Conservation (phyloP, 140 eudicot species). For the Bidens hawaiensis region DNA sequence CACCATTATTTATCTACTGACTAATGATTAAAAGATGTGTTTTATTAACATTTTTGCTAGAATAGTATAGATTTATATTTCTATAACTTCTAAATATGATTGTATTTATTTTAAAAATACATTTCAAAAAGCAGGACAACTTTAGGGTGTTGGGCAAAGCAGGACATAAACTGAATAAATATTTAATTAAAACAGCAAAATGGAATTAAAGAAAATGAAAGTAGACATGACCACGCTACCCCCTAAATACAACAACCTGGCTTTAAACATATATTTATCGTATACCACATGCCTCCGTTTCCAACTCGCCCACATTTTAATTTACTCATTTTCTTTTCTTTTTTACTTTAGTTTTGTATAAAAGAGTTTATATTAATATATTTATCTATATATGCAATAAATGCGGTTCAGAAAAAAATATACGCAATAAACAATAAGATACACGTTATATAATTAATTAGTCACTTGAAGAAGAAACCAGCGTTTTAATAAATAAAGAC, state of each 20-base stretch:
- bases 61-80: not conserved
- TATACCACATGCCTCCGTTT: slow-evolving; percentile 24
- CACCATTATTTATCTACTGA: not conserved
- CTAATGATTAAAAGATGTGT: slow-evolving; percentile 23
- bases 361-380: not conserved
- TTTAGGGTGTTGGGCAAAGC: slow-evolving; percentile 35
- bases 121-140: slow-evolving; percentile 19
- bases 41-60: not conserved
- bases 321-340: not conserved
- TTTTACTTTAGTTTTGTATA: not conserved
- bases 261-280: slow-evolving; percentile 16
- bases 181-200: not conserved
- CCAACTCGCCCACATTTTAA: slow-evolving; percentile 24
- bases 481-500: no score
- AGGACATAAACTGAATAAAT: slow-evolving; percentile 23
- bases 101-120: not conserved
- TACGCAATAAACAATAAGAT: no score
- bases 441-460: no score
- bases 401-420: no score
- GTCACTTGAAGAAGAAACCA: no score
- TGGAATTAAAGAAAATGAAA: slow-evolving; percentile 17
- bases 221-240: slow-evolving; percentile 40
- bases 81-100: not conserved
- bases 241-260: slow-evolving; percentile 31
- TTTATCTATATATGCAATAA: no score